Conservation (phyloP, 2,329 filamentous ascomycete species). For the Botrytis cinerea region DNA sequence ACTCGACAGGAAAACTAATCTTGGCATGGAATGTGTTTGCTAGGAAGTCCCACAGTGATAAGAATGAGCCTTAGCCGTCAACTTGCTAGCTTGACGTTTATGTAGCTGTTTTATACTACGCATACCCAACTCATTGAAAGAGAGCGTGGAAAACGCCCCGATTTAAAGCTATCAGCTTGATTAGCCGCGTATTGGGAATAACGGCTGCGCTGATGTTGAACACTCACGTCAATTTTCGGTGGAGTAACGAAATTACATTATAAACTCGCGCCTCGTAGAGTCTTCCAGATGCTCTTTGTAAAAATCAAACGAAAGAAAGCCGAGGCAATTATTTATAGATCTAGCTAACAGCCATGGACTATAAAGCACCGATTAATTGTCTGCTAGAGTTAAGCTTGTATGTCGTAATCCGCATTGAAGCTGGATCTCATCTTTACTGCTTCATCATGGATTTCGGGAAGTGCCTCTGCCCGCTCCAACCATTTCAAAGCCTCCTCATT, state of each 20-base stretch:
- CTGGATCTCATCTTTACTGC: conserved; percentile 5
- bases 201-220: not conserved
- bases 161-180: not conserved
- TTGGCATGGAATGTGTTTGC: not conserved
- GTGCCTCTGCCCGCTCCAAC: conserved; percentile 32
- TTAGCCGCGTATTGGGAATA: not conserved
- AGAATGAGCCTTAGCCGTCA: no score
- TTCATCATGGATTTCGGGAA: conserved; percentile 7
- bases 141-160: not conserved
- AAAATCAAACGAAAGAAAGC: not conserved
- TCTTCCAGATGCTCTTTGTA: not conserved
- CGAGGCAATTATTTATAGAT: not conserved
- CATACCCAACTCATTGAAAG: no score
- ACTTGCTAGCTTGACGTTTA: not conserved
- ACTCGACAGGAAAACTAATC: not conserved
- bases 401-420: not conserved
- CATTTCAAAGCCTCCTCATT: conserved; percentile 31
- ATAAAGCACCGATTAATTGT: not conserved
- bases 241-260: not conserved
- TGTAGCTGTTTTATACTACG: not conserved
- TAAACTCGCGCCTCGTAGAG: not conserved
- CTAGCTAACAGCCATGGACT: not conserved
- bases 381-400: not conserved
- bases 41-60: not conserved
- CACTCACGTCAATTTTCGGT: not conserved